Evolutionary conservation across 2,329 filamentous ascomycete species (phyloP), one percentile per base, ranked within the genome.

Genomic region (Phoma sp.): DNA sequence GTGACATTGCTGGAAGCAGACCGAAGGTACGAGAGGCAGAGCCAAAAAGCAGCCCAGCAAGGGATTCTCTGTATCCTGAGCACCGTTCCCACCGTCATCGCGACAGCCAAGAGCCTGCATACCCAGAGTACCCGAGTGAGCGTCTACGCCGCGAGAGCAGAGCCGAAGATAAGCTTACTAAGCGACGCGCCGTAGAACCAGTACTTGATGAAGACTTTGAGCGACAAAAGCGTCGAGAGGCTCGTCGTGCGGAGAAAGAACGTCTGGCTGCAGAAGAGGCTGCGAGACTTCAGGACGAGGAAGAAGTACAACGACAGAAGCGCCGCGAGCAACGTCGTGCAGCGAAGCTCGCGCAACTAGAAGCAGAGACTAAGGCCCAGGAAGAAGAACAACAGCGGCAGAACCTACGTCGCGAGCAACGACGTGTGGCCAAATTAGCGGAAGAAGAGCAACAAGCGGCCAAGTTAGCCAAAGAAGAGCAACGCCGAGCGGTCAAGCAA

Each of bases 311-410:
- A 40, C 55, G 57, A 55, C 59, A 60, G 38, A 68, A 61, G 43
- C 65, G 64, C 18, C 67, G 64, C 33, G 71, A 73, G 44, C 66
- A 65, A 35, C 69, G 67, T 9, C 61, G 60, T 47, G 65, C 65
- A 7, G 59, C 48, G 1, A 68, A 64, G 25, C 57, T 61, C 14
- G 69, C 64, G 22, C 66, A 67, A 35, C 60, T 65, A 29, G 65
- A 66, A 40, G 52, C 49, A 30, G 61, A 61, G 23, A 57, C 60
- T 23, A 63, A 57, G 14, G 18, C 55, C 3, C 58, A 59, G 24
- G 64, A 63, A 11, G 64, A 67, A 43, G 66, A 68, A 9, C 4
- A 53, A 9, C 57, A 60, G 43, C 59, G 57, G 58, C 59, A 60
- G 42, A 65, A 61, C 18, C 18, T 18, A 40, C 64, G 64, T 18